Evolutionary conservation across 2,329 filamentous ascomycete species (phyloP), one percentile per base, ranked within the genome.

Genomic region (Alternaria ventricosa): DNA sequence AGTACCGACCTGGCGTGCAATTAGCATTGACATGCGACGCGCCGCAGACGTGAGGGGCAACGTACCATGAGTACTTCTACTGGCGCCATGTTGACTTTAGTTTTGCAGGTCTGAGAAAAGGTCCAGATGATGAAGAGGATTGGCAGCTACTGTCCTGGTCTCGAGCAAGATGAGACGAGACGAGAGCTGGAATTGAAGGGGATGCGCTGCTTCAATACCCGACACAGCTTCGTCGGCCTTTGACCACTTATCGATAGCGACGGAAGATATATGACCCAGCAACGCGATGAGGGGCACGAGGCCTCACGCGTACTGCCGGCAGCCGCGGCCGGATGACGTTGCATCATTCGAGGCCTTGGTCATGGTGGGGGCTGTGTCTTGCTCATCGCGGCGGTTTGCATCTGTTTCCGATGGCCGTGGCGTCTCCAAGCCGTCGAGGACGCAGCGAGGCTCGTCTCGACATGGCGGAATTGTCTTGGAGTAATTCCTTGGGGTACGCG

Each of bases 1-100:
- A 11, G 94, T 97, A 69, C 94, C 94, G 63, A 97, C 88, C 91
- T 80, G 55, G 27, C 43, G 25, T 30, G 30, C 43, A 9, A 54
- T 74, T 53, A 71, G 69, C 60, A 49, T 53, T 46, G 23, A 36
- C 28, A 18, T 27, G 23, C 44, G 18, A 27, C n/a, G 41, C 27
- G 33, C 22, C 27, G 50, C 44, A 55, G 43, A 64, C 63, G 59
- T 33, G 65, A 69, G 66, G 64, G 65, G 68, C 58, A 69, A 61
- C 66, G 57, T 66, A 81, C 82, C 84, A 85, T 85, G 64, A 82
- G 78, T 62, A 85, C 83, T 72, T 84, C 81, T 69, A 82, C 76
- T 47, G 83, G 83, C 27, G 83, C 83, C 84, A 85, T 85, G 63
- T 55, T 75, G 70, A 57, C 41, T 63, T 23, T 57, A 20, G 57